These are phyloP conservation scores for Hyaloperonospora brassicae DNA, from an alignment of 352 stramenopile genomes.

Conservation along the genomic window DNA sequence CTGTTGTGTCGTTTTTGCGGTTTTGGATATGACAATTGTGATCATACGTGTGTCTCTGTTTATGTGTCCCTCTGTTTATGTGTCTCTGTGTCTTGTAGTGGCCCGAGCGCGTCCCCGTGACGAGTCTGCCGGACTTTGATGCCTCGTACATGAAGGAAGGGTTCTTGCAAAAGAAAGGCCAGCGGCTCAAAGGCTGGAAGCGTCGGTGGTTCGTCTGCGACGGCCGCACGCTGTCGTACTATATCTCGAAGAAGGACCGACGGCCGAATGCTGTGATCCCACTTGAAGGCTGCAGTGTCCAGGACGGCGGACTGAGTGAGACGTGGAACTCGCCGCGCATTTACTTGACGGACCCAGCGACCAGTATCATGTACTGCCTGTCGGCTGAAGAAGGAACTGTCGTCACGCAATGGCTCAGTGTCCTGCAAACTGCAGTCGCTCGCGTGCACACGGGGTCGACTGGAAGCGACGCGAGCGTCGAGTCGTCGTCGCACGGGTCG, in stretches of 20 bases:
- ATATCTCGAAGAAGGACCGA: slow-evolving; percentile 71
- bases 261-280: slow-evolving; percentile 79
- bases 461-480: neutral
- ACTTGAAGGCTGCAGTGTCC: slow-evolving; percentile 68
- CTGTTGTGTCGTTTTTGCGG: no score
- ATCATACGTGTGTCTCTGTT: no score
- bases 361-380: slow-evolving; percentile 76
- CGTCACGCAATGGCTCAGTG: slow-evolving; percentile 63
- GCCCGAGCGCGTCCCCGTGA: slow-evolving; percentile 53
- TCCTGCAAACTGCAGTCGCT: slow-evolving; percentile 50
- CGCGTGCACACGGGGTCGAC: slow-evolving; percentile 17
- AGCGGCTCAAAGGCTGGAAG: slow-evolving; percentile 77
- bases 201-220: slow-evolving; percentile 83
- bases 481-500: neutral
- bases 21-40: no score
- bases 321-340: slow-evolving; percentile 84
- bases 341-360: slow-evolving; percentile 69
- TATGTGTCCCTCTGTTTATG: neutral
- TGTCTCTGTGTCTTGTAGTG: slow-evolving; percentile 17
- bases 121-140: slow-evolving; percentile 44
- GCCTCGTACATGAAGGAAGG: slow-evolving; percentile 71
- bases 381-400: slow-evolving; percentile 62
- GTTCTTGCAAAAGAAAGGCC: slow-evolving; percentile 80
- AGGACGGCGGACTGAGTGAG: slow-evolving; percentile 75
- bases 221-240: slow-evolving; percentile 72